Evolutionary conservation across 2,329 filamentous ascomycete species (phyloP), one percentile per base, ranked within the genome.

Genomic region (Cadophora gregata): DNA sequence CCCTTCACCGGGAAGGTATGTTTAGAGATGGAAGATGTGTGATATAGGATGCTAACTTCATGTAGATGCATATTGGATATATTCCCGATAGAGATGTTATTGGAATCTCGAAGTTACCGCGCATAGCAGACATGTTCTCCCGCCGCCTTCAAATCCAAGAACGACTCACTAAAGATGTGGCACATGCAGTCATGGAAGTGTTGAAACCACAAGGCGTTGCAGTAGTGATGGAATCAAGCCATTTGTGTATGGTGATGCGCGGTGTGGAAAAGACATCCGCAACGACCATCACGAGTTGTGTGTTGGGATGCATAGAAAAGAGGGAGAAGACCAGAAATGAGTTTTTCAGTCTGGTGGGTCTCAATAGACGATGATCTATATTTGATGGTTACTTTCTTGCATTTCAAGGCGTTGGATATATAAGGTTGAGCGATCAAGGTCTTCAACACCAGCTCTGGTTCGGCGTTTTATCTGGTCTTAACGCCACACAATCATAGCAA

Each of bases 161-260:
- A 79, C 90, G 96, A 38, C 85, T 99, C 38, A 99, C 96, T 27
- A 97, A 96, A 79, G 94, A 99, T 79, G 94, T 99, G 16, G 96
- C 96, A 24, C 88, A 97, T 69, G 95, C 96, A 19, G 90, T 99
- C 69, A 93, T 93, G 77, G 94, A 98, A 76, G 90, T 98, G 14
- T 85, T 99, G 58, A 91, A 96, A 78, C 96, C 96, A 1, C 93
- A 96, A 77, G 96, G 96, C 56, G 95, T 99, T 1, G 95, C 93
- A 24, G 96, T 99, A 2, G 95, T 99, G 67, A 97, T 99, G 90
- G 96, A 99, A 77, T 96, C 93, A 16, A 94, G 89, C 76, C 96
- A 99, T 81, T 83, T 98, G 56, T 99, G 96, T 83, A 99, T 98
- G 95, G 93, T 97, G 19, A 98, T 97, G 94, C 88, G 96, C 56